Evolutionary conservation across 148 eudicot genomes (phyloP).

Genomic region (Polygonum maritimum): DNA sequence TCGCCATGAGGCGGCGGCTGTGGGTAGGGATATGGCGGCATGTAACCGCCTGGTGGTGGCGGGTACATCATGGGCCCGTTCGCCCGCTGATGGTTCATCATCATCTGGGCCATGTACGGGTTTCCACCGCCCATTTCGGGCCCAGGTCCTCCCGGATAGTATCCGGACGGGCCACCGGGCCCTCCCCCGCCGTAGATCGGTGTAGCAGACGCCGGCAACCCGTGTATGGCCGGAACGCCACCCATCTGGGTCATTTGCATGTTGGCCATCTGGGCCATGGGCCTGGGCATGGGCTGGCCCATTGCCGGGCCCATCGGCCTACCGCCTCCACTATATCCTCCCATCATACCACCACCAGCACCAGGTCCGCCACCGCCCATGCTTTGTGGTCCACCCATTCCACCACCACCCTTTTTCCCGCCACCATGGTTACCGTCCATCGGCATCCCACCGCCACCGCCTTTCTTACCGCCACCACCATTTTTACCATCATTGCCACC

Average conservation of each 20-base stretch:
- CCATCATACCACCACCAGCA: constrained; percentile 21
- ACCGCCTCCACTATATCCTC: constrained; percentile 23
- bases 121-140: constrained; percentile 59
- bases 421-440: constrained; percentile 16
- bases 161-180: constrained; percentile 25
- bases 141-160: constrained; percentile 37
- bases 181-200: constrained; percentile 22
- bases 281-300: constrained; percentile 32
- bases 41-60: constrained; percentile 69
- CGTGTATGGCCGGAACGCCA: constrained; percentile 53
- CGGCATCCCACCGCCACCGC: constrained; percentile 19
- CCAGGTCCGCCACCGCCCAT: constrained; percentile 30
- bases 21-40: constrained; percentile 43
- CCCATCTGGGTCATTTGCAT: constrained; percentile 63
- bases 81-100: constrained; percentile 90
- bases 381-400: constrained; percentile 33
- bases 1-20: constrained; percentile 46
- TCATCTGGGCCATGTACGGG: constrained; percentile 65
- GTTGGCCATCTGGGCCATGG: constrained; percentile 52
- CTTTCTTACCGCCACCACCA: not conserved
- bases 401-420: constrained; percentile 34
- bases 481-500: constrained; percentile 10
- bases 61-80: constrained; percentile 95
- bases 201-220: constrained; percentile 45
- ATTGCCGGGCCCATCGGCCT: constrained; percentile 17